Evolutionary conservation across 495 filamentous ascomycete species (phyloP).

Genomic region (Lophiostoma macrostomum): DNA sequence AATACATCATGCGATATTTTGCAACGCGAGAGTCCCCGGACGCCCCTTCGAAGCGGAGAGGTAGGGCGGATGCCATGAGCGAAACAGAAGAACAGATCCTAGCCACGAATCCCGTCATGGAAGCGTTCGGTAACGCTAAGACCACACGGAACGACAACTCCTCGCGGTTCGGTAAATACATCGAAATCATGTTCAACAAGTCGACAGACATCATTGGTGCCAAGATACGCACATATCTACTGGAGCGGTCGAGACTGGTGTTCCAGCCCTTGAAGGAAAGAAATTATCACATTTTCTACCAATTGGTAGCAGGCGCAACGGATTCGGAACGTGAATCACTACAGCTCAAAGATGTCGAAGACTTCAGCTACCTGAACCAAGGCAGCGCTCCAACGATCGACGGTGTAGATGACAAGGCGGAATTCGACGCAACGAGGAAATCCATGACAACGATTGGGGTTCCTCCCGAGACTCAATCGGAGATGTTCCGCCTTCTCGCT

Average conservation of each 20-base stretch:
- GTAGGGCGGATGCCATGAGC: constrained; percentile 84
- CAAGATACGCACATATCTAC: constrained; percentile 90
- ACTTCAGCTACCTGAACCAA: constrained; percentile 96
- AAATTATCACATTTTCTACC: constrained; percentile 99
- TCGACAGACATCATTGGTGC: constrained; percentile 96
- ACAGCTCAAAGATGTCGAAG: constrained; percentile 73
- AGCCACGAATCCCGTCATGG: constrained; percentile 99
- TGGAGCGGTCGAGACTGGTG: constrained; percentile 95
- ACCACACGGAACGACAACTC: constrained; percentile 99
- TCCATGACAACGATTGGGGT: constrained; percentile 90
- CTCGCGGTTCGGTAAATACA: constrained; percentile 98
- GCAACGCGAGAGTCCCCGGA: constrained; percentile 94
- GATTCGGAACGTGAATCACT: constrained; percentile 77
- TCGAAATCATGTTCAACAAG: constrained; percentile 98
- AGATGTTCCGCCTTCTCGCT: constrained; percentile 88
- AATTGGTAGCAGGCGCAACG: constrained; percentile 91
- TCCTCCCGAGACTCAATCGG: constrained; percentile 63
- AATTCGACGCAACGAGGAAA: constrained; percentile 82
- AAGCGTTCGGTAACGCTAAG: constrained; percentile 99
- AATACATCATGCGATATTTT: constrained; percentile 99
- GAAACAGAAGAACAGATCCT: constrained; percentile 98
- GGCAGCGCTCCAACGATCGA: constrained; percentile 87
- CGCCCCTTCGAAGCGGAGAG: constrained; percentile 76
- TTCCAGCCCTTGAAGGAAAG: constrained; percentile 96
- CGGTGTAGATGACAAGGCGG: constrained; percentile 91